Base-by-base conservation (phyloP, 2,329 filamentous ascomycete genomes). In the Emericellopsis atlantica region DNA sequence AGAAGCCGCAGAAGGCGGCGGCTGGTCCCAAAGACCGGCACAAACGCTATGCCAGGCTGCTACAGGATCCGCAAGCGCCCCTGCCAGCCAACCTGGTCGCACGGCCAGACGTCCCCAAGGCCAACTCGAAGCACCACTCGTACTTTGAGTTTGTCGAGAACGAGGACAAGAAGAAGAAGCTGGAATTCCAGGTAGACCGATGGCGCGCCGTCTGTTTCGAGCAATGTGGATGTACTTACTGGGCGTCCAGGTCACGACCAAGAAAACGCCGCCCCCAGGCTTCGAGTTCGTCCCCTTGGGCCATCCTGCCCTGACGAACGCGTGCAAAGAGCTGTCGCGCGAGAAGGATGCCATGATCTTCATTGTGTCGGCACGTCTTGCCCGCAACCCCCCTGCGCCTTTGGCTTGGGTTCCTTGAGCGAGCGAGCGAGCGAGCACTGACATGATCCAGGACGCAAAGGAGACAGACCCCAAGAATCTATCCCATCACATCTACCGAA, bases 121-220 rank as follows among this genome's bases (percentile, higher is more conserved):
- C 66, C 32, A 72, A 66, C 44, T 58, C 66, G 35, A 76, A 76
- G 51, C 73, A 81, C 54, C 69, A 74, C 48, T 69, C 72, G 12
- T 79, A 77, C 51, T 78, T 76, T 50, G 76, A 81, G 56, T 67
- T 79, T 45, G 70, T 79, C 44, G 72, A 80, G 50, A 81, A 81
- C 51, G 68, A 68, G 43, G 71, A 80, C 47, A 76, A 72, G 54
- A 80, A 77, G 56, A 80, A 77, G 56, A 80, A 76, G 51, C 66
- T 81, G 39, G 75, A 81, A 52, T 70, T 71, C 46, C 49, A 77
- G 72, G 77, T 79, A 70, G 40, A 45, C 31, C 12, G 26, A 4
- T 9, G 26, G 26, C 8, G 37, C 3, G 24, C 23, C 9, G 15
- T 18, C 23, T 39, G 15, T 18, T 18, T 39, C 21, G 12, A 29